Evolutionary conservation across 805 yeast species (phyloP).

Genomic region (Kuraishia cidri): DNA sequence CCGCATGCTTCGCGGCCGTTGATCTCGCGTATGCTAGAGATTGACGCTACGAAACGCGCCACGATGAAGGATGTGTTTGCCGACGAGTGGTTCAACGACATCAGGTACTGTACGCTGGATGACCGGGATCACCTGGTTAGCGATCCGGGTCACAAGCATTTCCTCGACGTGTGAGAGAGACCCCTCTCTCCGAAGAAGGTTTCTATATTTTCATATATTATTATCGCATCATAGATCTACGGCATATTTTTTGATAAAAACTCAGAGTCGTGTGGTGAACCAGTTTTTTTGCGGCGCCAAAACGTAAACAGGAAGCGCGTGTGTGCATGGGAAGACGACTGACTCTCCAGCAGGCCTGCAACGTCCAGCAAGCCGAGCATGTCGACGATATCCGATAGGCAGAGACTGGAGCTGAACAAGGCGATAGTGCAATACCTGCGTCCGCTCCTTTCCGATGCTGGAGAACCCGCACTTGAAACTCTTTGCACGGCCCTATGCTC

Average conservation of each 20-base stretch:
- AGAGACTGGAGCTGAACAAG: constrained; percentile 23
- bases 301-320: too few relatives aligned
- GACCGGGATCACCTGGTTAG: constrained; percentile 26
- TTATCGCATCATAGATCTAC: constrained; percentile 1
- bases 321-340: too few relatives aligned
- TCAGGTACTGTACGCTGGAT: constrained; percentile 50
- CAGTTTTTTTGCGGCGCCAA: too few relatives aligned
- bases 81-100: constrained; percentile 66
- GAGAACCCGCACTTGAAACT: background rate
- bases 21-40: constrained; percentile 52
- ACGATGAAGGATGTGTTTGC: constrained; percentile 53
- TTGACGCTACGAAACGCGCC: constrained; percentile 56
- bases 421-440: constrained; percentile 23
- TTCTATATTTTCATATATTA: background rate
- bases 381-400: constrained; percentile 20
- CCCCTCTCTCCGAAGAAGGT: background rate
- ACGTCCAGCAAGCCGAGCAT: too few relatives aligned
- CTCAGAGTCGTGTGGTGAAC: too few relatives aligned
- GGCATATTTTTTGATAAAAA: too few relatives aligned
- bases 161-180: constrained; percentile 21
- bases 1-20: constrained; percentile 83
- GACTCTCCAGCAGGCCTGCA: too few relatives aligned
- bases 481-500: background rate
- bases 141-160: constrained; percentile 43
- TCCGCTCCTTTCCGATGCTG: constrained; percentile 3